A percentile compares a stretch with the other conserved stretches of the same genome.
These are phyloP conservation scores for Tagetes erecta DNA, from an alignment of 129 eudicot genomes.

Conservation along the genomic window DNA sequence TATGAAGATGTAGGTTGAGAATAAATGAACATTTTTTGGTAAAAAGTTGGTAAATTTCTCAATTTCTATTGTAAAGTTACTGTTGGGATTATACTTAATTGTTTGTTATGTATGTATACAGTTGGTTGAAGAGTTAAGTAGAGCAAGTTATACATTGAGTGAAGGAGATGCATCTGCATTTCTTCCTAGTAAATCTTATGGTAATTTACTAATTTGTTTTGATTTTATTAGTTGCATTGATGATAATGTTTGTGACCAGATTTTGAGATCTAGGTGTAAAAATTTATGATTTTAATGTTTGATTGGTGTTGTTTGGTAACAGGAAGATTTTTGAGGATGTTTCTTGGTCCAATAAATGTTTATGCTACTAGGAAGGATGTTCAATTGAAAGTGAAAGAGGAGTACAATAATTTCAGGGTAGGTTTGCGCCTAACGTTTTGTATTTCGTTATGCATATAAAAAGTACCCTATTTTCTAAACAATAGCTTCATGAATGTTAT, in stretches of 20 bases:
- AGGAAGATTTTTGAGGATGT: conserved; percentile 82
- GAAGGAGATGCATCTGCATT: conserved; percentile 94
- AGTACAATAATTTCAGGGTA: conserved; percentile 81
- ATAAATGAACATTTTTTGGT: no score
- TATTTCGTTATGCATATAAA: conserved; percentile 1
- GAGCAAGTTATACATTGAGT: conserved; percentile 60
- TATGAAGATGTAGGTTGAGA: no score
- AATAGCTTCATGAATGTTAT: not conserved
- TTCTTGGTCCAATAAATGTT: conserved; percentile 89
- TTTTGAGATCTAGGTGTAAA: conserved; percentile 1
- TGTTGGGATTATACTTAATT: not conserved
- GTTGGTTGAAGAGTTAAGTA: conserved; percentile 69
- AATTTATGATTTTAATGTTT: not conserved
- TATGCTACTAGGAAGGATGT: conserved; percentile 81
- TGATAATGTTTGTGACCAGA: not conserved
- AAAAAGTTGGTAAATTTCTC: no score
- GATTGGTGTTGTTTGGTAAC: conserved; percentile 22
- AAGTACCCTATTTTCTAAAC: not conserved
- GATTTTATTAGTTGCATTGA: not conserved
- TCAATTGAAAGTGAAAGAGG: conserved; percentile 88
- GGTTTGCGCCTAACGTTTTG: not conserved
- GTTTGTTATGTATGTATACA: conserved; percentile 20
- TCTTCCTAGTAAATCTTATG: conserved; percentile 89
- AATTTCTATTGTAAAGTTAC: no score
- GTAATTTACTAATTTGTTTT: conserved; percentile 31